phyloP scores from a whole-genome alignment of 805 yeast genomes.

The Debaryomyces tyrocola region DNA sequence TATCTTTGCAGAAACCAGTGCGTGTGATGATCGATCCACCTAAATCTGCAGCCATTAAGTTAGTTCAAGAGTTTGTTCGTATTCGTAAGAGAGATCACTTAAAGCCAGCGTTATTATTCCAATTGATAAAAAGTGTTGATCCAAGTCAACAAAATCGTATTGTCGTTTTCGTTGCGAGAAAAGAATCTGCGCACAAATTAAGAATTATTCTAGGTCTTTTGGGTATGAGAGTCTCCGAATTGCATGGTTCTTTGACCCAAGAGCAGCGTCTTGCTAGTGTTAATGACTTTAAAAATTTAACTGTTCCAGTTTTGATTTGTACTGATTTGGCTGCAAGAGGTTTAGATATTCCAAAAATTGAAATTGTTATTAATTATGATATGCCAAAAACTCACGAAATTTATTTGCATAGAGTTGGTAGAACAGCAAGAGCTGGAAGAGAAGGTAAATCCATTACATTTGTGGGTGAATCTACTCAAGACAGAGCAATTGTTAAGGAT shows the following conservation, averaged over 20 bases:
- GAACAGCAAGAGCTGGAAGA: conserved; percentile 99
- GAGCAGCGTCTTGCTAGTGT: conserved; percentile 91
- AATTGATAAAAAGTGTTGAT: conserved; percentile 67
- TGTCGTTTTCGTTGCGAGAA: conserved; percentile 89
- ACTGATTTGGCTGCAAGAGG: conserved; percentile 99
- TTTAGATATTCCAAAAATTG: conserved; percentile 97
- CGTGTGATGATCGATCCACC: conserved; percentile 97
- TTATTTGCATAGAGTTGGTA: conserved; percentile 95
- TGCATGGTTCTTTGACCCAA: conserved; percentile 82
- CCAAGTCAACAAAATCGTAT: conserved; percentile 64
- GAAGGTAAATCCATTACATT: conserved; percentile 90
- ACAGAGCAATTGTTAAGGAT: conserved; percentile 86
- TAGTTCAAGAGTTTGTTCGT: conserved; percentile 92
- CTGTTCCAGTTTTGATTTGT: conserved; percentile 87
- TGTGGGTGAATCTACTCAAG: conserved; percentile 89
- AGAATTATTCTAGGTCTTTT: conserved; percentile 73
- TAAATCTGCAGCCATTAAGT: conserved; percentile 86
- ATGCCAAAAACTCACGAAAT: conserved; percentile 93
- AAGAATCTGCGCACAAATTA: conserved; percentile 84
- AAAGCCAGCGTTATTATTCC: conserved; percentile 79
- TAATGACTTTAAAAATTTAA: conserved; percentile 74
- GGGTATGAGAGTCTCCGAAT: conserved; percentile 76
- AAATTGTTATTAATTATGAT: conserved; percentile 89
- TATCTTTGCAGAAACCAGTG: conserved; percentile 87
- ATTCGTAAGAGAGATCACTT: conserved; percentile 83